Evolutionary conservation across 331 rosid species (phyloP), one percentile per base, ranked within the genome.

Genomic region (Prunus yedoensis): DNA sequence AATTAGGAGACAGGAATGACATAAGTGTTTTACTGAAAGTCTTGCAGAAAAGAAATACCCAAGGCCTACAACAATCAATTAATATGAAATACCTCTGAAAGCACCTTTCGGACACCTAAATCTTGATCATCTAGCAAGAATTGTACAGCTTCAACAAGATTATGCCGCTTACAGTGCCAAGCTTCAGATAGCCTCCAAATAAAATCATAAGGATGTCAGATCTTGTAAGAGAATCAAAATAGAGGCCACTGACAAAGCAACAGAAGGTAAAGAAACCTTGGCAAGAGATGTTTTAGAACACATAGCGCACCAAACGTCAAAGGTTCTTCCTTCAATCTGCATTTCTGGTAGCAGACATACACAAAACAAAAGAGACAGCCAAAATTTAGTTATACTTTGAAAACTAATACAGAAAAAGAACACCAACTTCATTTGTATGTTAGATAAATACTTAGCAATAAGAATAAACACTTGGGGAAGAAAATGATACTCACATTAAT

Each of bases 201-300:
- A 79, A 82, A 77, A 74, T 71, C 69, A 67, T n/a, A 61, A 74
- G 13, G 73, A 73, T 52, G 81, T 81, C 71, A 82, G 83, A 63
- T 70, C 56, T 43, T 28, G 63, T 70, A 53, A n/a, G 69, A 83
- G 74, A 82, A 74, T 51, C 56, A 69, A 38, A 73, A 78, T 25
- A 58, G 73, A 51, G 63, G 68, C 46, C 53, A 23, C 74, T 47
- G 43, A 23, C 51, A 75, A 59, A 71, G n/a, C 13, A 59, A 46
- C 20, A 77, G 64, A 74, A 74, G 70, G 59, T 52, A 68, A 21
- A 74, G 71, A 73, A 87, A 94, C 98, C 98, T 94, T 45, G 98
- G 97, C 80, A 94, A 86, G 67, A 94, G 96, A 87, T 91, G 98
- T 88, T 94, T 94, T 82, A 94, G 75, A 85, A 94, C 91, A 56